Percentiles rank a stretch among this genome's conserved stretches.
phyloP scores from a whole-genome alignment of 2,329 filamentous ascomycete genomes.

The Phyllosticta citrichinensis region DNA sequence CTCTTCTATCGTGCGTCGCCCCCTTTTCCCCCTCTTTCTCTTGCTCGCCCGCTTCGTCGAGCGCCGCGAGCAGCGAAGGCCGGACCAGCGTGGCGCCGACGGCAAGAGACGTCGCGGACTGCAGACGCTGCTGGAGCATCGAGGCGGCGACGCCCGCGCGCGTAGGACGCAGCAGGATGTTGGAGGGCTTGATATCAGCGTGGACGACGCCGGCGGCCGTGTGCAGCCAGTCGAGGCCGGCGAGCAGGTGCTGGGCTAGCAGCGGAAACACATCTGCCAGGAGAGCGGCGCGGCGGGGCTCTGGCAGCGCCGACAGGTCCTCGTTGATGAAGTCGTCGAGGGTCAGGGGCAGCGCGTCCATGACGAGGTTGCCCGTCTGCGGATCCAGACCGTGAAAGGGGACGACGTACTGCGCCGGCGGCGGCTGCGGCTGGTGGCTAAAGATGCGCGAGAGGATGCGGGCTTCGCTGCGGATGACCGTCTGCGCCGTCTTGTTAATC shows the following conservation, averaged over 20 bases:
- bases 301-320: constrained; percentile 13
- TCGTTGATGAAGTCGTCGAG: constrained; percentile 24
- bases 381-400: constrained; percentile 25
- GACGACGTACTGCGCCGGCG: constrained; percentile 18
- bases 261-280: constrained; percentile 30
- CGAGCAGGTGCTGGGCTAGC: constrained; percentile 30
- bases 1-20: no score
- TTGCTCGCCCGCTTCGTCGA: background rate
- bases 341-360: constrained; percentile 23
- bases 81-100: background rate
- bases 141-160: constrained; percentile 12
- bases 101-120: background rate
- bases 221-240: constrained; percentile 32
- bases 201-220: constrained; percentile 30
- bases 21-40: background rate
- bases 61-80: background rate
- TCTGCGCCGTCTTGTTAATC: constrained; percentile 20
- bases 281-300: constrained; percentile 21
- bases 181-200: constrained; percentile 40
- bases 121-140: constrained; percentile 1
- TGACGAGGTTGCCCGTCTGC: constrained; percentile 21
- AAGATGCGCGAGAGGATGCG: constrained; percentile 24
- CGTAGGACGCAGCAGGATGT: constrained; percentile 29
- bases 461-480: constrained; percentile 23
- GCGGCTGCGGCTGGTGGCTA: constrained; percentile 3